Evolutionary conservation across 176 grass and related monocot species (phyloP).

Genomic region (Hyparrhenia diplandra): DNA sequence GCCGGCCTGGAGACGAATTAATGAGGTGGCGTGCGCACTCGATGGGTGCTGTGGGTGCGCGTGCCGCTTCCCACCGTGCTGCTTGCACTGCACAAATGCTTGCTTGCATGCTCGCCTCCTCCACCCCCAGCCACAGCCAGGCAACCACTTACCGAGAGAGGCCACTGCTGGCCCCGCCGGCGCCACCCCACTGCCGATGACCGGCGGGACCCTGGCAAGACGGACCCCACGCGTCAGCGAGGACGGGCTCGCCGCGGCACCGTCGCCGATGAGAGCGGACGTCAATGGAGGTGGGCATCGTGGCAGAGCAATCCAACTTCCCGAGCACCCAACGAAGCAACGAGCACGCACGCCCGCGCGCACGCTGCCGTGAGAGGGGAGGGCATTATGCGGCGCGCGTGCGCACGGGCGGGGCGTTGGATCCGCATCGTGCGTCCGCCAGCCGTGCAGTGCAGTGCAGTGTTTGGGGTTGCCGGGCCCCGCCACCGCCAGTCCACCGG

Average conservation of each 20-base stretch:
- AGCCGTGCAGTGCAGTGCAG: too few species aligned
- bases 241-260: accelerated
- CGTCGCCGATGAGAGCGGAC: neutral
- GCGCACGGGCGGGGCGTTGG: neutral
- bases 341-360: neutral
- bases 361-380: neutral
- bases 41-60: slow-evolving; percentile 37
- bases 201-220: accelerated
- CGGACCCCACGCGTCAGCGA: neutral
- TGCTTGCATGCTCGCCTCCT: neutral
- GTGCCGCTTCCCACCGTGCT: slow-evolving; percentile 33
- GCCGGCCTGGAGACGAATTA: neutral
- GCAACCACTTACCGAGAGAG: too few species aligned
- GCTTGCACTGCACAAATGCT: too few species aligned
- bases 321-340: neutral
- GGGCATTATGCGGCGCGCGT: neutral
- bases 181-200: too few species aligned
- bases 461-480: neutral
- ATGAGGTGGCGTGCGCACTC: slow-evolving; percentile 50
- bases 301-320: slow-evolving; percentile 34
- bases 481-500: neutral
- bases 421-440: neutral
- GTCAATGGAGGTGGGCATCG: slow-evolving; percentile 39
- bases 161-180: too few species aligned
- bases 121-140: too few species aligned